Conservation (phyloP, 352 stramenopile genomes). For the Globisporangium nunn region DNA sequence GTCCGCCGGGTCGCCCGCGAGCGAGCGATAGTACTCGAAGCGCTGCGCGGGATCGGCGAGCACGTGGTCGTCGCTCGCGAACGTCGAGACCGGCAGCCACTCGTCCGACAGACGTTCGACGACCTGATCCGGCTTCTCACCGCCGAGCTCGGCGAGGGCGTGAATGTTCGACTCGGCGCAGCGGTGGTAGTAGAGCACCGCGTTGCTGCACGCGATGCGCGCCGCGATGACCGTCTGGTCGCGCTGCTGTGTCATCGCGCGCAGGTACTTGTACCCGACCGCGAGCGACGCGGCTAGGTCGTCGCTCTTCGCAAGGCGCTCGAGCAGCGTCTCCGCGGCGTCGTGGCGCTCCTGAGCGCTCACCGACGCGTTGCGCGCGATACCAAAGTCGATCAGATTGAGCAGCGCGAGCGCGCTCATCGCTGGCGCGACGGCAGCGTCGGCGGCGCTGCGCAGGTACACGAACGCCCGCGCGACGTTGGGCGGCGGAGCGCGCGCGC, state of each 20-base stretch:
- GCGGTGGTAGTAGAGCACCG: constrained; percentile 39
- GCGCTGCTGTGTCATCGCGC: constrained; percentile 17
- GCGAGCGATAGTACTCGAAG: constrained; percentile 55
- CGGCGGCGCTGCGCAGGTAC: constrained; percentile 33
- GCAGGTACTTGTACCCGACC: constrained; percentile 45
- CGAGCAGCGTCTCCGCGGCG: constrained; percentile 27
- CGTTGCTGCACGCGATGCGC: constrained; percentile 25
- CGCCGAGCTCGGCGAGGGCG: constrained; percentile 39
- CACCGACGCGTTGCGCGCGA: constrained; percentile 14
- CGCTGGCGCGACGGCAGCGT: constrained; percentile 33
- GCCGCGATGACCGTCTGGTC: background rate
- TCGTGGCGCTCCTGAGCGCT: constrained; percentile 20
- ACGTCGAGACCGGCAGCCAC: constrained; percentile 16
- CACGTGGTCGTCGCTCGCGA: constrained; percentile 15
- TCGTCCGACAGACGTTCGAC: constrained; percentile 45
- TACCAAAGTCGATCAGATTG: constrained; percentile 42
- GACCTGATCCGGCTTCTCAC: constrained; percentile 28
- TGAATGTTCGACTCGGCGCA: constrained; percentile 54
- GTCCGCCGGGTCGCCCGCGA: constrained; percentile 54
- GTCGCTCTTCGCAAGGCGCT: constrained; percentile 29
- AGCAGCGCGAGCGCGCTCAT: constrained; percentile 45
- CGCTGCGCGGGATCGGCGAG: constrained; percentile 39
- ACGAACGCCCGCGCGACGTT: constrained; percentile 38
- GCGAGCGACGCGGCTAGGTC: constrained; percentile 59
- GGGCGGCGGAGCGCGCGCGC: constrained; percentile 3